phyloP scores from a whole-genome alignment of 495 filamentous ascomycete genomes.

The Geoglossum glabrum region DNA sequence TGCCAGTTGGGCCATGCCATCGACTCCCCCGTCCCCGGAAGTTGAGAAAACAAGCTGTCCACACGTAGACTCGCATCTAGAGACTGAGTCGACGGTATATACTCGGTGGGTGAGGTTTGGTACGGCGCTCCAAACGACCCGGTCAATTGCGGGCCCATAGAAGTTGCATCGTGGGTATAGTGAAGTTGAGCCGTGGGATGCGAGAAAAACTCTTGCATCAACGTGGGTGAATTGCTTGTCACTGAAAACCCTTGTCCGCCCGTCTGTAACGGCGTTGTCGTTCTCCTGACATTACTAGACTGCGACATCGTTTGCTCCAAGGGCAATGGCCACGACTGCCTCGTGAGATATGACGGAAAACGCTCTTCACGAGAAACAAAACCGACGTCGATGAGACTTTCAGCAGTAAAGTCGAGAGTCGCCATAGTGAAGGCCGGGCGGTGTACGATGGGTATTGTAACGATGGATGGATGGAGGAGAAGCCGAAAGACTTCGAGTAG shows the following conservation, averaged over 20 bases:
- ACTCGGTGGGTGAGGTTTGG: conserved; percentile 44
- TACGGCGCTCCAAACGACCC: conserved; percentile 28
- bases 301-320: conserved; percentile 9
- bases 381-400: conserved; percentile 9
- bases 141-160: conserved; percentile 20
- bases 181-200: neutral
- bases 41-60: conserved; percentile 43
- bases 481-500: conserved; percentile 3
- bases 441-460: conserved; percentile 1
- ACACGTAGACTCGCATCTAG: conserved; percentile 44
- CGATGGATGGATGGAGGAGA: conserved; percentile 8
- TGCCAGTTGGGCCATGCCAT: conserved; percentile 48
- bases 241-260: conserved; percentile 26
- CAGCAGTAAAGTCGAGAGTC: conserved; percentile 10
- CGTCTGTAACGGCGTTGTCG: conserved; percentile 17
- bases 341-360: neutral
- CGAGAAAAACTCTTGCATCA: conserved; percentile 28
- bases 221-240: conserved; percentile 21
- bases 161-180: neutral
- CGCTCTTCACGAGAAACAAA: conserved; percentile 2
- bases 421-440: conserved; percentile 8
- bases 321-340: conserved; percentile 11
- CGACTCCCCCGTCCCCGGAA: conserved; percentile 42
- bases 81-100: conserved; percentile 47
- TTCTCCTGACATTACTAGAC: conserved; percentile 3